phyloP scores from a whole-genome alignment of 352 stramenopile genomes.

The Globisporangium irregulare region DNA sequence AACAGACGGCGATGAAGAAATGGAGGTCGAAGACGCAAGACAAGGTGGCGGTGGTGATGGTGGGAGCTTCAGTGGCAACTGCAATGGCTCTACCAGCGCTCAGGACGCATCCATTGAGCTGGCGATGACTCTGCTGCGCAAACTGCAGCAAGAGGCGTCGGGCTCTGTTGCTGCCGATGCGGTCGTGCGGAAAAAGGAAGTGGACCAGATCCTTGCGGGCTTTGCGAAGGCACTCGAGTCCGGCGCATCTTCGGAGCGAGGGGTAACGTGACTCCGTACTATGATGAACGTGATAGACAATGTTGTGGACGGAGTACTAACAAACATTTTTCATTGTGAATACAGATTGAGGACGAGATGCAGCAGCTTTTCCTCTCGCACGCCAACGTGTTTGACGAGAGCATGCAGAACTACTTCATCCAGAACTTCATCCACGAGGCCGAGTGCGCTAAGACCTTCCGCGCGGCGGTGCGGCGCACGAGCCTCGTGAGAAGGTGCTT shows the following conservation, averaged over 20 bases:
- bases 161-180: constrained; percentile 18
- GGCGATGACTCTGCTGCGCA: constrained; percentile 51
- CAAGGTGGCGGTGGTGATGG: not conserved
- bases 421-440: constrained; percentile 82
- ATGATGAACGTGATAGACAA: not conserved
- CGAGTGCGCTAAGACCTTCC: constrained; percentile 67
- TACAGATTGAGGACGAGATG: constrained; percentile 58
- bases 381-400: constrained; percentile 82
- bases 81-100: constrained; percentile 1
- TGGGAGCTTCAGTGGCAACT: not conserved
- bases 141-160: constrained; percentile 38
- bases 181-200: constrained; percentile 39
- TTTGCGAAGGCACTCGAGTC: constrained; percentile 58
- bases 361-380: constrained; percentile 74
- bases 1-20: constrained; percentile 7
- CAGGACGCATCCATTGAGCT: constrained; percentile 50
- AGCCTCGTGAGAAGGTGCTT: constrained; percentile 74
- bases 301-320: not conserved
- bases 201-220: constrained; percentile 60
- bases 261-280: constrained; percentile 1
- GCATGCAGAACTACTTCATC: constrained; percentile 84
- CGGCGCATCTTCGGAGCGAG: constrained; percentile 38
- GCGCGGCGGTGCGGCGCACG: constrained; percentile 59
- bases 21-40: constrained; percentile 18
- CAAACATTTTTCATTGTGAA: not conserved